Evolutionary conservation across 129 eudicot genomes (phyloP), one percentile per base, ranked within the genome.

Genomic region (Cynara cardunculus): DNA sequence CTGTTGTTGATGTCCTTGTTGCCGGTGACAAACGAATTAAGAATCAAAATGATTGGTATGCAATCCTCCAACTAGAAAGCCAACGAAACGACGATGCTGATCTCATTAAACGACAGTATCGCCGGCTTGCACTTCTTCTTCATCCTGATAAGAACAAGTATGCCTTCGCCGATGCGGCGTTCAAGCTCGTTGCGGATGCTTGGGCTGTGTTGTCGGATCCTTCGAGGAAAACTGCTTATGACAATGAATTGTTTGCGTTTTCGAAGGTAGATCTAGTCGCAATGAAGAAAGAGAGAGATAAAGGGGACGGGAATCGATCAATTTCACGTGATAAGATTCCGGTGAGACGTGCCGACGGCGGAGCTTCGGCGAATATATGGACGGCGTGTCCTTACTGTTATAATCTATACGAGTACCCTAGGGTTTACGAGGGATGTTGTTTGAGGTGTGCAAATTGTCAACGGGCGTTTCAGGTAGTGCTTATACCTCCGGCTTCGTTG

Each of bases 351-450:
- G 16, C 24, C 25, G 74, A 61, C n/a, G 74, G 65, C 46, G 41
- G 18, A 3, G 80, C 59, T 16, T 9, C 71, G 44, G 32, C 25
- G 76, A 89, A 37, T 41, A 87, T 92, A 65, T 94, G 98, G 98
- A 94, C 94, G 13, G 86, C 88, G 35, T 94, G 98, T 75, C 98
- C 98, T 8, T 92, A 92, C 78, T 94, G 98, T 81, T 90, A 87
- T 76, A 78, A 90, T 27, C 2, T 94, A 80, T 94, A 82, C 41
- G 96, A 94, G 82, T 94, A 90, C 66, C 87, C 97, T 16, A 87
- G 85, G 74, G 67, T 69, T 25, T 94, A 92, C 24, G 86, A 74
- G 0, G 96, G 86, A 0, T 94, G 98, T 76, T 86, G 92, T 66
- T 49, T 94, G 69, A 77, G 90, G 62, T 94, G 98, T 26, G 82